phyloP scores from a whole-genome alignment of 495 filamentous ascomycete species.

The Bacidia rubella region DNA sequence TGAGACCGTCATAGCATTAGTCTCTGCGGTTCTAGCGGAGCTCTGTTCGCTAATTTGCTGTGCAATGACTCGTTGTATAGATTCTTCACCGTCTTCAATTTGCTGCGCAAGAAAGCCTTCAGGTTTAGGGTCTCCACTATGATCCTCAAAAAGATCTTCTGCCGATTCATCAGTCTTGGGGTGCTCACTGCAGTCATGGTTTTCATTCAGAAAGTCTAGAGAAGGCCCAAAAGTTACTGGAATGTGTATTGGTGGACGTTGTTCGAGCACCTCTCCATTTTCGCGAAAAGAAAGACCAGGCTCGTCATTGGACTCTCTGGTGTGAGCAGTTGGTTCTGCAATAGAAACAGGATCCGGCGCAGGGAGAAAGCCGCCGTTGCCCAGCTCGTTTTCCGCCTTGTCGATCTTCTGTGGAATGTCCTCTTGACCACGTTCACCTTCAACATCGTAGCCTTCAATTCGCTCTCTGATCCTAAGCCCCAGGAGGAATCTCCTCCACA shows the following conservation, averaged over 20 bases:
- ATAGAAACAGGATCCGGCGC: background rate
- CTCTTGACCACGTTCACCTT: slow-evolving; percentile 29
- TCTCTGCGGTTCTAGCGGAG: background rate
- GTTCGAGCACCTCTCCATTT: no score
- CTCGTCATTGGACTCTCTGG: background rate
- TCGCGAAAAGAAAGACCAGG: background rate
- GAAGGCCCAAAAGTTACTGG: background rate
- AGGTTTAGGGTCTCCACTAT: no score
- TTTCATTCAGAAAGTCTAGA: no score
- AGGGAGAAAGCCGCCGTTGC: slow-evolving; percentile 18
- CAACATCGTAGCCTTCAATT: slow-evolving; percentile 48
- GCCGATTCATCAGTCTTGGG: no score
- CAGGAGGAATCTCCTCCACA: slow-evolving; percentile 68
- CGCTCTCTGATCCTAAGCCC: slow-evolving; percentile 66
- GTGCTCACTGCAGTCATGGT: no score
- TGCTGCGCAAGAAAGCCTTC: no score
- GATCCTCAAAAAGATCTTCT: no score
- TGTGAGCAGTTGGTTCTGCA: slow-evolving; percentile 12
- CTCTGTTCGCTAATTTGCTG: background rate
- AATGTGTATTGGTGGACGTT: background rate
- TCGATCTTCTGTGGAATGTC: slow-evolving; percentile 16
- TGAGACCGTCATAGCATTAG: background rate
- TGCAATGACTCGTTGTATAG: background rate
- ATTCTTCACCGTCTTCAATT: background rate
- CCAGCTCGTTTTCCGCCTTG: slow-evolving; percentile 13